These are phyloP conservation scores for Purshia tridentata DNA, from an alignment of 306 rosid genomes.

Conservation along the genomic window DNA sequence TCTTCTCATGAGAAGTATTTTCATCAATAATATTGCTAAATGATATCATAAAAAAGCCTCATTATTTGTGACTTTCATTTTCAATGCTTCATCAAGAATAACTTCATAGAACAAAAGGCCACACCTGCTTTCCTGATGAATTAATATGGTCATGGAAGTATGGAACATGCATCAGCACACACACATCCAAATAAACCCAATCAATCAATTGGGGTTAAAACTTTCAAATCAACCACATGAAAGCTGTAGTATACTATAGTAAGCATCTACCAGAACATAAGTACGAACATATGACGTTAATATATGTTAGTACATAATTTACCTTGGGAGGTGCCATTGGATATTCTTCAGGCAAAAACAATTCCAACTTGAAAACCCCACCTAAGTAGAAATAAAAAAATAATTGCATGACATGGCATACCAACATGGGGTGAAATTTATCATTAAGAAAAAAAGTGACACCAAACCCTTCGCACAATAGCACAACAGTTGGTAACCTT, in stretches of 20 bases:
- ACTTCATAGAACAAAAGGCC: background rate
- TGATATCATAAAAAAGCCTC: too few relatives aligned
- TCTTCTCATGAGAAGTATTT: too few relatives aligned
- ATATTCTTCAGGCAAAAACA: conserved; percentile 44
- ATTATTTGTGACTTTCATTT: too few relatives aligned
- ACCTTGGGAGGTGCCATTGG: conserved; percentile 48
- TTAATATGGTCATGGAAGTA: background rate
- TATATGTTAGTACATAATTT: background rate
- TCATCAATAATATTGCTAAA: too few relatives aligned
- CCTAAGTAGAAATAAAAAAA: conserved; percentile 23
- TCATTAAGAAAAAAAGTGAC: background rate
- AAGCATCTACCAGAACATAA: background rate
- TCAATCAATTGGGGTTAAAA: background rate
- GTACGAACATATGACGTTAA: background rate
- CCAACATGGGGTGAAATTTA: background rate
- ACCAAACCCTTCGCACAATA: background rate
- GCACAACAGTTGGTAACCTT: background rate
- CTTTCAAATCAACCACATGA: background rate
- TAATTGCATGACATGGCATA: background rate
- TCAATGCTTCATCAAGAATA: too few relatives aligned
- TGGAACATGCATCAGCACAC: background rate
- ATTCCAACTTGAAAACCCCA: conserved; percentile 42
- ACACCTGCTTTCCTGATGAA: background rate
- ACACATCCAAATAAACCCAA: background rate
- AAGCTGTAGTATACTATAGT: background rate